phyloP scores from a whole-genome alignment of 2,329 filamentous ascomycete species.

The Leptographium galeiforme region DNA sequence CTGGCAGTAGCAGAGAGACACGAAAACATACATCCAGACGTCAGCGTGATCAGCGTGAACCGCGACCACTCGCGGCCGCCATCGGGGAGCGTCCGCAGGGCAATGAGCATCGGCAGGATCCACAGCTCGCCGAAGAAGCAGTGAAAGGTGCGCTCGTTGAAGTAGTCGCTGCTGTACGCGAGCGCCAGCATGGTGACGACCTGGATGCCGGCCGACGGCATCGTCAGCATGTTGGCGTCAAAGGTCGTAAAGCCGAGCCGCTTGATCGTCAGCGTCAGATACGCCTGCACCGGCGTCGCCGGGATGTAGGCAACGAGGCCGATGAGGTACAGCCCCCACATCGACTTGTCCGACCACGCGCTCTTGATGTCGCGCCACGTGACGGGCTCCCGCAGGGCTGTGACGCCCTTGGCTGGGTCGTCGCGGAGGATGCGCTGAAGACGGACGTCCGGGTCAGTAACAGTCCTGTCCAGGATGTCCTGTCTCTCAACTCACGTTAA shows the following conservation, averaged over 20 bases:
- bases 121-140: conserved; percentile 21
- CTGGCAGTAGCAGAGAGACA: too few species aligned
- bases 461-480: not conserved
- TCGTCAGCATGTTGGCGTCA: conserved; percentile 48
- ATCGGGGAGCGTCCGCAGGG: conserved; percentile 34
- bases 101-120: conserved; percentile 34
- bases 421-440: conserved; percentile 33
- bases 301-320: conserved; percentile 36
- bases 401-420: conserved; percentile 39
- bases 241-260: conserved; percentile 45
- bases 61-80: conserved; percentile 35
- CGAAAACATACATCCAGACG: conserved; percentile 20
- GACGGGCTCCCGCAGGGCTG: conserved; percentile 27
- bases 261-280: conserved; percentile 42
- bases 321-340: conserved; percentile 37
- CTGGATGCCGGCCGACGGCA: conserved; percentile 37
- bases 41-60: conserved; percentile 36
- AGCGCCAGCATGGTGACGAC: conserved; percentile 39
- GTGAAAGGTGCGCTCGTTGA: conserved; percentile 28
- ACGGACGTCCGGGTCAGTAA: not conserved
- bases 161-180: conserved; percentile 36
- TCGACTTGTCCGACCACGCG: conserved; percentile 16
- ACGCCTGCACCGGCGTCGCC: conserved; percentile 30
- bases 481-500: conserved; percentile 28
- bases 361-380: conserved; percentile 28